A percentile compares a stretch with the other conserved stretches of the same genome.
phyloP scores from a whole-genome alignment of 495 filamentous ascomycete species.

The Xylaria flabelliformis region DNA sequence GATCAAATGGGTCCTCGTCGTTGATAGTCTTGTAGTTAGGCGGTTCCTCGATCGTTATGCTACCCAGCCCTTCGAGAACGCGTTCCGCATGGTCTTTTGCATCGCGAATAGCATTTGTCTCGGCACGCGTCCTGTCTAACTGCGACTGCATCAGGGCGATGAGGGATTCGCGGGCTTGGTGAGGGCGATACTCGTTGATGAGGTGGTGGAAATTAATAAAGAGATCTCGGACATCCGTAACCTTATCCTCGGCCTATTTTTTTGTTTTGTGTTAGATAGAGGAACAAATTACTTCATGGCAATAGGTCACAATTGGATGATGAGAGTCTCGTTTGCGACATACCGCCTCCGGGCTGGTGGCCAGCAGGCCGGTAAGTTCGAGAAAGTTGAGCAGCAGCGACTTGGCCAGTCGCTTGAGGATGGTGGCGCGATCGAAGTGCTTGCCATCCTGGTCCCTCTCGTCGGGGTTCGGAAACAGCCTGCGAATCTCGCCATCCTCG shows the following conservation, averaged over 20 bases:
- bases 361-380: constrained; percentile 75
- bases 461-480: constrained; percentile 65
- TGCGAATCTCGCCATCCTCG: constrained; percentile 70
- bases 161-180: constrained; percentile 90
- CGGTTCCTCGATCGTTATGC: constrained; percentile 46
- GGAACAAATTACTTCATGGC: background rate
- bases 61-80: constrained; percentile 69
- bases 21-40: constrained; percentile 22
- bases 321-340: constrained; percentile 10
- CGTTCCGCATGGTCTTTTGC: constrained; percentile 74
- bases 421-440: constrained; percentile 70
- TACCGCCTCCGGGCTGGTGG: constrained; percentile 65
- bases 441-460: constrained; percentile 51
- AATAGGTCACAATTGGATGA: background rate
- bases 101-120: constrained; percentile 76
- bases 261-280: constrained; percentile 22
- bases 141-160: constrained; percentile 93
- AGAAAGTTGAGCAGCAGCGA: constrained; percentile 85
- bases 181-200: constrained; percentile 92
- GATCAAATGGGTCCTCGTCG: constrained; percentile 26
- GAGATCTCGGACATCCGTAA: constrained; percentile 75
- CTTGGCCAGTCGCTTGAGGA: constrained; percentile 79
- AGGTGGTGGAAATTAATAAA: constrained; percentile 89
- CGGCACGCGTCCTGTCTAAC: constrained; percentile 71
- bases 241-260: constrained; percentile 61